phyloP scores from a whole-genome alignment of 768 basidiomycete species.

The Calocybe cyanea region DNA sequence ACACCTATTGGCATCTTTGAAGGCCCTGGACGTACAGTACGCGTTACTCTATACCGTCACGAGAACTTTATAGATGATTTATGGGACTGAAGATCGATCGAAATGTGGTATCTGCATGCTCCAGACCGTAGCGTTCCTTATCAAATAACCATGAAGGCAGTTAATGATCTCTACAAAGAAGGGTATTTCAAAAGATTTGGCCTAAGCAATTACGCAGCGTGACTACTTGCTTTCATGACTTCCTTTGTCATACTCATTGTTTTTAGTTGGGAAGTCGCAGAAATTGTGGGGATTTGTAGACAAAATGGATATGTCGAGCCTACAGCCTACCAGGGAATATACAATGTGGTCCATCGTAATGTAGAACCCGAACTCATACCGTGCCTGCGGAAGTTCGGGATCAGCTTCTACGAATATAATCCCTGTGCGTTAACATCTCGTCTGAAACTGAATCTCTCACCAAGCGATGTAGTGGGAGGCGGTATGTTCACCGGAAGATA shows the following conservation, averaged over 20 bases:
- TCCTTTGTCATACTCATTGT: not conserved
- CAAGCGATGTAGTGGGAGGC: constrained; percentile 42
- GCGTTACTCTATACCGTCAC: constrained; percentile 16
- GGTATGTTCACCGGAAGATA: constrained; percentile 59
- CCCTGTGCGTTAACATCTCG: constrained; percentile 34
- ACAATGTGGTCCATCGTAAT: constrained; percentile 36
- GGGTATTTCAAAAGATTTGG: constrained; percentile 62
- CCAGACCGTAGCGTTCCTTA: constrained; percentile 58
- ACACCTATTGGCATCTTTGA: constrained; percentile 43
- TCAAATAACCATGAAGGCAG: constrained; percentile 49
- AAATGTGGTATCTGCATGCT: constrained; percentile 55
- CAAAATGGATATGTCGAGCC: constrained; percentile 51
- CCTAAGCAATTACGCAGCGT: constrained; percentile 60
- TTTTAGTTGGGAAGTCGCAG: constrained; percentile 57
- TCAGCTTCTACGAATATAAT: constrained; percentile 55
- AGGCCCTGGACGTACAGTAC: constrained; percentile 40
- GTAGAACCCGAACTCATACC: constrained; percentile 47
- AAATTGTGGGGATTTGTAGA: constrained; percentile 54
- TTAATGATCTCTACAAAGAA: constrained; percentile 53
- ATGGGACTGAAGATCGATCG: constrained; percentile 36
- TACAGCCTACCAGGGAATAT: constrained; percentile 50
- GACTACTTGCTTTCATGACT: constrained; percentile 6
- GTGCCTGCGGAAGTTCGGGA: constrained; percentile 53
- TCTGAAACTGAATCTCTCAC: not conserved
- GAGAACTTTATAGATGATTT: not conserved